Percentiles rank a stretch among this genome's conserved stretches.
Conservation (phyloP, 1,284 basidiomycete species). For the Marasmius fiardii region DNA sequence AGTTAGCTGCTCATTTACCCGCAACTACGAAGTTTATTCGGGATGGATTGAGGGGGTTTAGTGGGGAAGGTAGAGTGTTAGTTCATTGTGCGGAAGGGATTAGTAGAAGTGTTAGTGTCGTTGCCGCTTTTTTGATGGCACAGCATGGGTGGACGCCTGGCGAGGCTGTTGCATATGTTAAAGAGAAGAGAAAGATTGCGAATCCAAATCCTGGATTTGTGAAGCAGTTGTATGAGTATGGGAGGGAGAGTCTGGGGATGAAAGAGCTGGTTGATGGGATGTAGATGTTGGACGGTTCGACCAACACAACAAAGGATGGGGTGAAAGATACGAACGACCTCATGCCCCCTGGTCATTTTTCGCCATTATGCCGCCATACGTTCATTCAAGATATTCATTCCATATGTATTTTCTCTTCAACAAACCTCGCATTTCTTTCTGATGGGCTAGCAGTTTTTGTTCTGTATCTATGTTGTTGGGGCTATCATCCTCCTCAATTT, state of each 20-base stretch:
- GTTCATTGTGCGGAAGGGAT: slow-evolving; percentile 85
- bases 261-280: slow-evolving; percentile 8
- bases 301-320: too few species aligned
- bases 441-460: too few species aligned
- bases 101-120: slow-evolving; percentile 73
- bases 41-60: slow-evolving; percentile 45
- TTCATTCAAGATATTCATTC: too few species aligned
- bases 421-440: too few species aligned
- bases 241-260: slow-evolving; percentile 24
- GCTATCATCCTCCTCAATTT: too few species aligned
- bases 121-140: slow-evolving; percentile 77
- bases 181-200: slow-evolving; percentile 50
- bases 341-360: too few species aligned
- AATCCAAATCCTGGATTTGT: slow-evolving; percentile 73
- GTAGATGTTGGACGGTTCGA: background rate
- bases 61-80: slow-evolving; percentile 53
- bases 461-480: too few species aligned
- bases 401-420: too few species aligned
- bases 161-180: slow-evolving; percentile 58
- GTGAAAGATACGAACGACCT: too few species aligned
- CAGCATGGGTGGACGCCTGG: slow-evolving; percentile 51
- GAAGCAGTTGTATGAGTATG: slow-evolving; percentile 65
- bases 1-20: slow-evolving; percentile 65
- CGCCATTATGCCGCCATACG: too few species aligned
- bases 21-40: slow-evolving; percentile 56